These are phyloP conservation scores for Helotiales sp. DNA, from an alignment of 2,329 filamentous ascomycete genomes.

Conservation along the genomic window DNA sequence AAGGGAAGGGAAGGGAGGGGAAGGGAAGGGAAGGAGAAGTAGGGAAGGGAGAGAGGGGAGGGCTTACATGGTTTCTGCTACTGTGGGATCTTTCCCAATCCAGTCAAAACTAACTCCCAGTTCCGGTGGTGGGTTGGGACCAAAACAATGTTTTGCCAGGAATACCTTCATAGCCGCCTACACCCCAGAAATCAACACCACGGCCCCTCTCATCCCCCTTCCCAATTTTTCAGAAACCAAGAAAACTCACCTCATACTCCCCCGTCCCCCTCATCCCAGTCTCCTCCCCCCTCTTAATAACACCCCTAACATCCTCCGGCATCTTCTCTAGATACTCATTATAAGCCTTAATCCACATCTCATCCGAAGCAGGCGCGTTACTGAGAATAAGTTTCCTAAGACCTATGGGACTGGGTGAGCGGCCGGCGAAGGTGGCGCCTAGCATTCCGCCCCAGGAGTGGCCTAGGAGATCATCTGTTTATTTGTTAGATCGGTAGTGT, in stretches of 20 bases:
- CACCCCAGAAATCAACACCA: neutral
- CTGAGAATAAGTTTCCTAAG: conserved; percentile 40
- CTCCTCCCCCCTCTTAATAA: conserved; percentile 19
- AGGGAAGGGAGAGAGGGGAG: neutral
- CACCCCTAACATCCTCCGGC: conserved; percentile 24
- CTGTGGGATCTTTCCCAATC: conserved; percentile 29
- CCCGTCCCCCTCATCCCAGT: neutral
- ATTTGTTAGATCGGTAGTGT: neutral
- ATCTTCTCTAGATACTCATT: conserved; percentile 23
- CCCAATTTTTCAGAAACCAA: neutral
- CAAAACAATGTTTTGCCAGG: neutral
- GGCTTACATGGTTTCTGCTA: conserved; percentile 28
- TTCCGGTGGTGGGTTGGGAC: conserved; percentile 5
- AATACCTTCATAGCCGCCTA: conserved; percentile 10
- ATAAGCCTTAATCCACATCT: conserved; percentile 26
- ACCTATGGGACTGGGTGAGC: conserved; percentile 34
- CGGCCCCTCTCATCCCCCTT: neutral
- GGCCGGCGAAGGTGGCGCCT: conserved; percentile 42
- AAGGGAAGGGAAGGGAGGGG: neutral
- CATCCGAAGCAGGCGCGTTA: conserved; percentile 1
- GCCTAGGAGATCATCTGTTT: conserved; percentile 43
- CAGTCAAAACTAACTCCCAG: conserved; percentile 21
- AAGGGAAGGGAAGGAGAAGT: neutral
- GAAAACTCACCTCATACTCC: conserved; percentile 8
- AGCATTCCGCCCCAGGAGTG: conserved; percentile 56